Conservation (phyloP, 2,329 filamentous ascomycete species). For the Boeremia exigua region DNA sequence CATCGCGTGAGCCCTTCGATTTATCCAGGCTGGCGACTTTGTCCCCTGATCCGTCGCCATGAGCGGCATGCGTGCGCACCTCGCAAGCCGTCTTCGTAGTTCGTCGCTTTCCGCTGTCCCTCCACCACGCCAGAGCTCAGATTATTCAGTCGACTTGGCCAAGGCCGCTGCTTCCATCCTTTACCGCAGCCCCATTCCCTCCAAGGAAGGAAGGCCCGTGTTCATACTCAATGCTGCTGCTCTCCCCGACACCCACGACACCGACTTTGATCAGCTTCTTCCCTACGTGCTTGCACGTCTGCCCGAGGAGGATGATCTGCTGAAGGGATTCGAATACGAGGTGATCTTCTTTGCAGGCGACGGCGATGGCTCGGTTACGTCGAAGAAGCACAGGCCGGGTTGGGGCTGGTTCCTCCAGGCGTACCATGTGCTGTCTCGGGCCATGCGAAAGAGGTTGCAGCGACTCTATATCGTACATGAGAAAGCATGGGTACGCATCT, state of each 20-base stretch:
- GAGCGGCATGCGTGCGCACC: constrained; percentile 47
- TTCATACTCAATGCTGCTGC: constrained; percentile 63
- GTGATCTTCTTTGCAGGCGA: constrained; percentile 65
- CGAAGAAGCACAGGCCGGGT: constrained; percentile 57
- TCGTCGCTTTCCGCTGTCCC: constrained; percentile 56
- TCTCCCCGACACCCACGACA: constrained; percentile 61
- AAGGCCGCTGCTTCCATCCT: constrained; percentile 60
- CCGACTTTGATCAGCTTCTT: constrained; percentile 61
- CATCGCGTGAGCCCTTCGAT: background rate
- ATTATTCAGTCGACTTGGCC: constrained; percentile 57
- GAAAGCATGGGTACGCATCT: constrained; percentile 62
- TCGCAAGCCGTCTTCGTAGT: constrained; percentile 48
- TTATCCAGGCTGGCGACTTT: background rate
- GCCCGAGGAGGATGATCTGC: constrained; percentile 62
- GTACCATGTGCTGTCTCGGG: constrained; percentile 61
- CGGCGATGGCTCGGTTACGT: constrained; percentile 52
- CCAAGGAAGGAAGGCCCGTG: constrained; percentile 56
- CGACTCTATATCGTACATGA: constrained; percentile 65
- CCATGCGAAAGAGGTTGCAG: constrained; percentile 62
- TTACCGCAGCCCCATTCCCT: constrained; percentile 60
- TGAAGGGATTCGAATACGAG: constrained; percentile 61
- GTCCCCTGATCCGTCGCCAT: constrained; percentile 27
- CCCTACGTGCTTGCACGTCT: constrained; percentile 62
- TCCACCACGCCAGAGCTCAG: constrained; percentile 52
- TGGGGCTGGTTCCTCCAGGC: constrained; percentile 65